These are phyloP conservation scores for Pyrenophora seminiperda DNA, from an alignment of 2,329 filamentous ascomycete species.

Conservation along the genomic window DNA sequence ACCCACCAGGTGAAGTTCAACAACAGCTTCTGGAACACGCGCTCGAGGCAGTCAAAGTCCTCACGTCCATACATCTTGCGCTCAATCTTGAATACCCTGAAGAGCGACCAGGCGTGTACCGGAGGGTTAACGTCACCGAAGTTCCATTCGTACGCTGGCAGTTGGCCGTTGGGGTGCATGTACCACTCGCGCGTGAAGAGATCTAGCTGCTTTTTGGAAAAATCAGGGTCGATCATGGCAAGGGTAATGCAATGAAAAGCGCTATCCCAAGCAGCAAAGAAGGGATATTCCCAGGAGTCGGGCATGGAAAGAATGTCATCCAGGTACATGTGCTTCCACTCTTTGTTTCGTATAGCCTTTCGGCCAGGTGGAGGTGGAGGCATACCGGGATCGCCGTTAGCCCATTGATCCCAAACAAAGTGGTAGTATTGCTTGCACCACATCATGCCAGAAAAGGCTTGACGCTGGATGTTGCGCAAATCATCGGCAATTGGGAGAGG, in stretches of 20 bases:
- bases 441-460: constrained; percentile 95
- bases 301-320: constrained; percentile 98
- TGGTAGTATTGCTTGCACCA: constrained; percentile 98
- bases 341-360: constrained; percentile 80
- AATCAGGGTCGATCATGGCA: constrained; percentile 96
- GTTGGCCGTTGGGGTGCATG: constrained; percentile 94
- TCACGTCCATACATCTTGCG: constrained; percentile 95
- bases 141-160: constrained; percentile 96
- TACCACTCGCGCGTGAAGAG: constrained; percentile 98
- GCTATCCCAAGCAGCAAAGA: constrained; percentile 96
- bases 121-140: constrained; percentile 97
- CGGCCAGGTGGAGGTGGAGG: constrained; percentile 81
- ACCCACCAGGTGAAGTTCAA: constrained; percentile 99
- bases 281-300: constrained; percentile 98
- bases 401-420: constrained; percentile 98
- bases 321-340: constrained; percentile 94
- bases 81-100: constrained; percentile 97
- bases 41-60: constrained; percentile 92
- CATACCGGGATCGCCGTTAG: constrained; percentile 87
- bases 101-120: constrained; percentile 94
- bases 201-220: constrained; percentile 97
- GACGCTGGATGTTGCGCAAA: constrained; percentile 90
- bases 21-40: constrained; percentile 93
- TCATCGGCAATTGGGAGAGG: constrained; percentile 93
- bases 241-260: constrained; percentile 96